These are phyloP conservation scores for Talaromyces sp. DNA, from an alignment of 2,329 filamentous ascomycete species.

Conservation along the genomic window DNA sequence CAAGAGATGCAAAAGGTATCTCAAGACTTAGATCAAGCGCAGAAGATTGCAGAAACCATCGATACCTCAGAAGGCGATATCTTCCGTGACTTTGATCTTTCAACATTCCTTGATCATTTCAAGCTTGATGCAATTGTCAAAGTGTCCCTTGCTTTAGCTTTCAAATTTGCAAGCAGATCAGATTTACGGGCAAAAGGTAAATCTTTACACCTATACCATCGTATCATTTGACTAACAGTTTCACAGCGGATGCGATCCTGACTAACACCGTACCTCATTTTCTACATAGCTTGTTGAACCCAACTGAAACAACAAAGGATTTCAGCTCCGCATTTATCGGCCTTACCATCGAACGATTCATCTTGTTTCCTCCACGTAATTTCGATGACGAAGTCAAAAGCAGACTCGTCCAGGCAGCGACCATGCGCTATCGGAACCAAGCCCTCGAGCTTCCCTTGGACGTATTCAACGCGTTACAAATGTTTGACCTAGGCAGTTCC, in stretches of 20 bases:
- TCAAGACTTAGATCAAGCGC: constrained; percentile 74
- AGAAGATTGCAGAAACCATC: constrained; percentile 89
- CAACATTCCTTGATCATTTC: constrained; percentile 93
- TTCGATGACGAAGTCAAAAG: constrained; percentile 77
- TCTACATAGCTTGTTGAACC: constrained; percentile 68
- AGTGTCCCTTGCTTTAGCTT: constrained; percentile 81
- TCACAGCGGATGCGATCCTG: constrained; percentile 80
- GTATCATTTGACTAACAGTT: constrained; percentile 8
- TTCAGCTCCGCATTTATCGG: constrained; percentile 70
- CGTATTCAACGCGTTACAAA: constrained; percentile 43
- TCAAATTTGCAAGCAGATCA: constrained; percentile 74
- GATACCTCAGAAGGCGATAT: constrained; percentile 88
- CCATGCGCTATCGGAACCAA: constrained; percentile 66
- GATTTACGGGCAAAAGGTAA: constrained; percentile 88
- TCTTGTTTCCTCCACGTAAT: constrained; percentile 80
- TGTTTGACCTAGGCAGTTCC: constrained; percentile 43
- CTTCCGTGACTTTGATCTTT: constrained; percentile 94
- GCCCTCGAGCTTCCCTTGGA: constrained; percentile 42
- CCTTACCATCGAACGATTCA: constrained; percentile 77
- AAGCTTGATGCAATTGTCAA: constrained; percentile 85
- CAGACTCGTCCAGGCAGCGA: constrained; percentile 59
- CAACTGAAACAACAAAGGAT: constrained; percentile 61
- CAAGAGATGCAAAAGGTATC: constrained; percentile 83
- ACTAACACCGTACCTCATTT: constrained; percentile 76
- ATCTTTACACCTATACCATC: constrained; percentile 22